phyloP scores from a whole-genome alignment of 1,139 yeast genomes.

The Suhomyces chickasaworum region DNA sequence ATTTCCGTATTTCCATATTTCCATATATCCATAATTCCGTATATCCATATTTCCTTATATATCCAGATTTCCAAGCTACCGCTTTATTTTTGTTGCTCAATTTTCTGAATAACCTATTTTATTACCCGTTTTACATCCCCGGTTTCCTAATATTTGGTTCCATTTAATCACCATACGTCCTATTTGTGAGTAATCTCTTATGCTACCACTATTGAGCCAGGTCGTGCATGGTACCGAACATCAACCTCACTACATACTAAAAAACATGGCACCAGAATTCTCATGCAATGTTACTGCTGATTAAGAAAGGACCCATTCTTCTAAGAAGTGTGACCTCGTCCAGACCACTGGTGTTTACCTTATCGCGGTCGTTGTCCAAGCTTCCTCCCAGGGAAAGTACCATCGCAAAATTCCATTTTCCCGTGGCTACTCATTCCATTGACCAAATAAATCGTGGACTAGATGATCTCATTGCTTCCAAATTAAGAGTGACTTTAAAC shows the following conservation, averaged over 20 bases:
- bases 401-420: slow-evolving; percentile 41
- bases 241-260: background rate
- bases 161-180: too few relatives aligned
- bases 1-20: too few relatives aligned
- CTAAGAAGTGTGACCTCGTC: background rate
- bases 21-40: too few relatives aligned
- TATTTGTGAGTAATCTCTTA: too few relatives aligned
- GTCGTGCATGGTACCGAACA: background rate
- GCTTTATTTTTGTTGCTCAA: too few relatives aligned
- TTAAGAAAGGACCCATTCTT: background rate
- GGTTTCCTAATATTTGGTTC: too few relatives aligned
- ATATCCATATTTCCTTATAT: too few relatives aligned
- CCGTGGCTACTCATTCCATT: slow-evolving; percentile 39
- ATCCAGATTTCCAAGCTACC: too few relatives aligned
- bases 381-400: slow-evolving; percentile 30
- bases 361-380: background rate
- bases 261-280: background rate
- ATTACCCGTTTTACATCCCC: too few relatives aligned
- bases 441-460: slow-evolving; percentile 17
- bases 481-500: slow-evolving; percentile 43
- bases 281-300: background rate
- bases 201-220: background rate
- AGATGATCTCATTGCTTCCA: slow-evolving; percentile 16
- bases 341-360: background rate
- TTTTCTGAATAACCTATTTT: too few relatives aligned